Evolutionary conservation across 2,329 filamentous ascomycete species (phyloP).

Genomic region (Aureobasidium mangrovei): DNA sequence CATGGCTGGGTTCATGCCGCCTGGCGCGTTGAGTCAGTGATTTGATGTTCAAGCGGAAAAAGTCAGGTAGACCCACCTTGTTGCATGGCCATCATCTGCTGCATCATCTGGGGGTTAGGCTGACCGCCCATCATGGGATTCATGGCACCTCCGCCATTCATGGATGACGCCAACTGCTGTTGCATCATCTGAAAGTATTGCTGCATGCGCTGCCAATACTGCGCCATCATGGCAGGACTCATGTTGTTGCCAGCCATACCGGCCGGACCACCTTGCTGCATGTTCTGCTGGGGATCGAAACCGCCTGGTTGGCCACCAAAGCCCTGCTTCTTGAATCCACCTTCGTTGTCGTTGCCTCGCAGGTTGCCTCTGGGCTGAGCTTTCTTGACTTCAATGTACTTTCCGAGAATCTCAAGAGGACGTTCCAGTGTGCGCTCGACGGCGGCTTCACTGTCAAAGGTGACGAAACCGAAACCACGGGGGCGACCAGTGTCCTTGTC

Average conservation of each 20-base stretch:
- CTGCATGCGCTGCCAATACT: slow-evolving; percentile 98
- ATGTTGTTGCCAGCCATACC: slow-evolving; percentile 46
- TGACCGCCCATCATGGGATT: slow-evolving; percentile 42
- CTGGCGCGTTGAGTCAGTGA: neutral
- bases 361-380: slow-evolving; percentile 92
- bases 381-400: slow-evolving; percentile 96
- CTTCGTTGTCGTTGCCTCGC: slow-evolving; percentile 66
- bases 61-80: slow-evolving; percentile 17
- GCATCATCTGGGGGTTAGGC: slow-evolving; percentile 44
- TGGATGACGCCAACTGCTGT: slow-evolving; percentile 50
- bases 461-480: slow-evolving; percentile 94
- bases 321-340: slow-evolving; percentile 31
- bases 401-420: slow-evolving; percentile 85
- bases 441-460: slow-evolving; percentile 90
- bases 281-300: slow-evolving; percentile 18
- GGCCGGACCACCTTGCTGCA: slow-evolving; percentile 27
- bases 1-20: slow-evolving; percentile 61
- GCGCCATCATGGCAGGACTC: slow-evolving; percentile 95
- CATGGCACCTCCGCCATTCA: slow-evolving; percentile 46
- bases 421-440: slow-evolving; percentile 83
- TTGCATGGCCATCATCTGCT: slow-evolving; percentile 32
- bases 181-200: slow-evolving; percentile 95
- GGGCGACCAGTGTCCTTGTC: slow-evolving; percentile 98
- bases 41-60: neutral
- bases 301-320: slow-evolving; percentile 31